A percentile compares a stretch with the other conserved stretches of the same genome.
phyloP scores from a whole-genome alignment of 352 stramenopile genomes.

The Nothophytophthora sp. region DNA sequence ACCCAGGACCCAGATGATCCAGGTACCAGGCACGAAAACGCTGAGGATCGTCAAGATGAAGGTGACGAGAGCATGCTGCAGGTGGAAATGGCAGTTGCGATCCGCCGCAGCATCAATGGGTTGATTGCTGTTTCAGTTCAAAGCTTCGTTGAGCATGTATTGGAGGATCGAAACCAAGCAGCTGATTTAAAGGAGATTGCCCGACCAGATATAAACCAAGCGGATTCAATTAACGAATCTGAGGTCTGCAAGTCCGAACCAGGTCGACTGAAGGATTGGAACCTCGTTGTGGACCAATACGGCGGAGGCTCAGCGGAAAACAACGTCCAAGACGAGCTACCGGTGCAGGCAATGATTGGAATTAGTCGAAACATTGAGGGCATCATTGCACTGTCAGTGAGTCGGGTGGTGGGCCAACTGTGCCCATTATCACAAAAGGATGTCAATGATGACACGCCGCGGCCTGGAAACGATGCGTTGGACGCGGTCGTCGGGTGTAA shows the following conservation, averaged over 20 bases:
- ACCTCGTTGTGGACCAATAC: no score
- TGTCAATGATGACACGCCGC: neutral
- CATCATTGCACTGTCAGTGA: constrained; percentile 39
- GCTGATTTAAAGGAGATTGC: no score
- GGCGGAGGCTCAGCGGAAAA: constrained; percentile 8
- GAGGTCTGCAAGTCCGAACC: no score
- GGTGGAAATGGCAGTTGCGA: constrained; percentile 11
- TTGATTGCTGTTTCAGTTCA: constrained; percentile 8
- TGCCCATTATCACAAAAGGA: neutral
- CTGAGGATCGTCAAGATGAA: neutral
- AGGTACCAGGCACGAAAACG: neutral
- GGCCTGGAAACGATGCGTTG: neutral
- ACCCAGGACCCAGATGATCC: no score
- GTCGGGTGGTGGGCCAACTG: constrained; percentile 26
- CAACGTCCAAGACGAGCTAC: constrained; percentile 17
- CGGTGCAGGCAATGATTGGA: constrained; percentile 36
- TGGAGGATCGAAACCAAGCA: no score
- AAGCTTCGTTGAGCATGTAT: neutral
- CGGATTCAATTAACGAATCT: no score
- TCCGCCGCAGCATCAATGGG: constrained; percentile 4
- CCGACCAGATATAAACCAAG: no score
- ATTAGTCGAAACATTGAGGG: constrained; percentile 38
- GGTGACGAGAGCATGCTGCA: neutral
- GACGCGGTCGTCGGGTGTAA: neutral
- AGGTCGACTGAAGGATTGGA: no score